Evolutionary conservation across 176 grass and related monocot species (phyloP), one percentile per base, ranked within the genome.

Genomic region (Carex cristatella): DNA sequence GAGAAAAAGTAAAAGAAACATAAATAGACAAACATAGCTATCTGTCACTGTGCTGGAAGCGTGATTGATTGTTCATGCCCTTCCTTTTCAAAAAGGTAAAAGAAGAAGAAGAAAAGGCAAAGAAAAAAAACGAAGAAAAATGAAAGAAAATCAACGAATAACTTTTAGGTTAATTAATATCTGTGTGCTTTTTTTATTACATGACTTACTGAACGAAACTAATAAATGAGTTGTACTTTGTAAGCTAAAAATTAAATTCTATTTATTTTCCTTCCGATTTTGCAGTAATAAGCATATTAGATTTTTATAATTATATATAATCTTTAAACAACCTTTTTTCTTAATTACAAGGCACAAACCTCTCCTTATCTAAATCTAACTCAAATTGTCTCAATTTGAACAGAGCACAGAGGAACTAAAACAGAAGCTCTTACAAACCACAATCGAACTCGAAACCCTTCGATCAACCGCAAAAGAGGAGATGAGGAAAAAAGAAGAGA

Each of bases 371-470:
- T 87, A 66, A 69, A 85, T 58, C 65, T 79, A 79, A 57, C 7
- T 65, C 80, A 86, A 74, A 57, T 83, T 88, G 60, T 91, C 18
- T 32, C 70, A 76, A 11, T 35, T 75, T 65, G 27, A 65, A 79
- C 84, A 92, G 90, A 40, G 18, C 32, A 44, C 33, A 59, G 87
- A 71, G 10, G 90, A 89, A 27, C 37, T 85, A 59, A 87, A 65
- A 65, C 82, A 85, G 48, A 87, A 69, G 54, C 82, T 89, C 3
- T 18, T 82, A 3, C 15, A 70, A 13, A 79, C 84, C 10, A 77
- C 73, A 40, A 4, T 61, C 10, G 84, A 92, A 58, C 81, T 89
- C 1, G 84, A 87, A 80, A 19, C 81, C 7, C 61, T 79, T 19
- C 81, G 62, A 69, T n/a, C 57, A 16, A 86, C 7, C 23, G 4